phyloP scores from a whole-genome alignment of 106 monocot species.

The Allium sativum region DNA sequence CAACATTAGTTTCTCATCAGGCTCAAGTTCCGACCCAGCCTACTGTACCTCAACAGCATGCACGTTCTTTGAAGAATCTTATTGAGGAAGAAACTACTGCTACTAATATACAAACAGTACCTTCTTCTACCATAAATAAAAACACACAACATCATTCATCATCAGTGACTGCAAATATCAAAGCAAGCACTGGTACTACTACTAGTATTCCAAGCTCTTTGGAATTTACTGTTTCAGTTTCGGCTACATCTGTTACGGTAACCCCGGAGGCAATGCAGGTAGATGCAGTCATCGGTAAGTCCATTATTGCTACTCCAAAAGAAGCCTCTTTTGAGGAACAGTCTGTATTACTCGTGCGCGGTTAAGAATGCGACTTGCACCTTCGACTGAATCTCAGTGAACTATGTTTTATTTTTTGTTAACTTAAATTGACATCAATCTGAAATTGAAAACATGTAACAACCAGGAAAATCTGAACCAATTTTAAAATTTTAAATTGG shows the following conservation, averaged over 20 bases:
- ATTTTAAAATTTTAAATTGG: too few relatives aligned
- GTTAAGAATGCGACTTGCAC: conserved; percentile 31
- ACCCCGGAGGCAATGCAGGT: conserved; percentile 12
- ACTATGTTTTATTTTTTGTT: too few relatives aligned
- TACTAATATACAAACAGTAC: neutral
- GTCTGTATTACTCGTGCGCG: conserved; percentile 41
- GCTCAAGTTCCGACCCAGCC: neutral
- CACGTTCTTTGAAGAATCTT: too few relatives aligned
- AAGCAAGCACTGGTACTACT: neutral
- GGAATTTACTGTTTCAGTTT: neutral
- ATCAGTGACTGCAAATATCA: too few relatives aligned
- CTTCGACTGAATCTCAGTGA: neutral
- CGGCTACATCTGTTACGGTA: neutral
- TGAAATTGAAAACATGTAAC: too few relatives aligned
- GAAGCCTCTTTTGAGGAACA: conserved; percentile 36
- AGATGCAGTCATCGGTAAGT: conserved; percentile 1
- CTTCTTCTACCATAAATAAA: conserved; percentile 11
- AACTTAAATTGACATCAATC: too few relatives aligned
- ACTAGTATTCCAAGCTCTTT: neutral
- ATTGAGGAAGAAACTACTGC: neutral
- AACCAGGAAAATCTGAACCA: too few relatives aligned
- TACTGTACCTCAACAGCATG: neutral
- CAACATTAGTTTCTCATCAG: too few relatives aligned
- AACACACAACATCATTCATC: conserved; percentile 11
- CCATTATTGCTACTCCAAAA: conserved; percentile 1